Evolutionary conservation across 768 basidiomycete species (phyloP).

Genomic region (Clathrus columnatus): DNA sequence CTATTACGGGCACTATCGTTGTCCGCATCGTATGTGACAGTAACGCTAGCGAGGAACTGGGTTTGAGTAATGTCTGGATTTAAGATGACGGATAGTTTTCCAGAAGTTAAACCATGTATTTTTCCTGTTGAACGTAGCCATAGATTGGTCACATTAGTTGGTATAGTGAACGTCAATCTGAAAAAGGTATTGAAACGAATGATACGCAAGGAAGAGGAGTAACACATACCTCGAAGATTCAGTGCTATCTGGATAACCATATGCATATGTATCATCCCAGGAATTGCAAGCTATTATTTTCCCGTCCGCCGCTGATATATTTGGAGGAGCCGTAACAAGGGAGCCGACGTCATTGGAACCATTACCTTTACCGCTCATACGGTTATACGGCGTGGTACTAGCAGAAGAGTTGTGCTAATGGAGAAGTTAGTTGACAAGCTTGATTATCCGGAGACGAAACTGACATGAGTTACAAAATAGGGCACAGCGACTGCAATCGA

Average conservation of each 20-base stretch:
- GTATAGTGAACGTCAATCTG: slow-evolving; percentile 8
- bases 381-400: not conserved
- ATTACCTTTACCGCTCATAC: not conserved
- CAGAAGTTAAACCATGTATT: not conserved
- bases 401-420: not conserved
- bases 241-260: slow-evolving; percentile 6
- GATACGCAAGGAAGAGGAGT: not conserved
- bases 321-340: not conserved
- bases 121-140: slow-evolving; percentile 5
- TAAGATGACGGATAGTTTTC: slow-evolving; percentile 2
- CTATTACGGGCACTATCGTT: not conserved
- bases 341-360: not conserved
- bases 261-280: slow-evolving; percentile 2
- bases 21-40: not conserved
- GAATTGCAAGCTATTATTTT: slow-evolving; percentile 1
- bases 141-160: not conserved
- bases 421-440: not conserved
- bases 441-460: not conserved
- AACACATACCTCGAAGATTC: slow-evolving; percentile 1
- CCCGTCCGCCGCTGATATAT: not conserved
- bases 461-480: slow-evolving; percentile 6
- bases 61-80: slow-evolving; percentile 4
- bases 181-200: not conserved
- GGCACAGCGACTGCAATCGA: slow-evolving; percentile 7
- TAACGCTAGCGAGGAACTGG: slow-evolving; percentile 2